Base-by-base conservation (phyloP, 352 stramenopile genomes). In the Phytophthora kernoviae region DNA sequence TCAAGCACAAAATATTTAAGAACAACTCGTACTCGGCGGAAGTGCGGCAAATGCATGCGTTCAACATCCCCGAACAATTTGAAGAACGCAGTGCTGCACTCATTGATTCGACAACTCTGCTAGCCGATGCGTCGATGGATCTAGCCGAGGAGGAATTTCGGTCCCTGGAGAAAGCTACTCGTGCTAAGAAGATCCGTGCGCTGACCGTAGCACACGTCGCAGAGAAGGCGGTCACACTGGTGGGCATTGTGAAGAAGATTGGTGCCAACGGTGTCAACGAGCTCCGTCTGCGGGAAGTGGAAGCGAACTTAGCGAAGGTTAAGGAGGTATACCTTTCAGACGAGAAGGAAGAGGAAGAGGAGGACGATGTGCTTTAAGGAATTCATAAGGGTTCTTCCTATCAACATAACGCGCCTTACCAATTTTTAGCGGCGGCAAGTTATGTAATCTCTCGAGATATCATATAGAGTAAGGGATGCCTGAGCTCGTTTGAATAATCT, bases 1-100 rank as follows among this genome's bases (percentile, higher is more conserved):
- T 94, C 24, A 92, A 93, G 58, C 87, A 94, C 73, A 96, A 96
- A 65, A 76, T 96, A 44, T 96, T 94, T 66, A 93, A 93, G 64
- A 93, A 82, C 54, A 63, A 65, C 4, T 75, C 78, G 5, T 96
- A 87, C 46, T 44, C 64, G 1, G 52, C 67, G 0, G 84, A 96
- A 60, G 52, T 91, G 14, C 66, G 70, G 21, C 67, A 79, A 24
- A 54, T 96, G 48, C 65, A 74, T 8, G 73, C 85, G 15, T 66
- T 78, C 15, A 61, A 63, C 1, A 84, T 96, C 33, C 85, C 87
- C 2, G 83, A 96, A 42, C 73, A 77, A n/a, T 87, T 94, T 47
- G 85, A 93, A 27, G 79, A 79, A n/a, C 77, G 79, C 20, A 73
- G 81, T 4, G 53, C 44, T 2, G 81, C 87, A 55, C 69, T 96